Conservation (phyloP, 176 grass and related monocot genomes). For the Aegilops longissima region DNA sequence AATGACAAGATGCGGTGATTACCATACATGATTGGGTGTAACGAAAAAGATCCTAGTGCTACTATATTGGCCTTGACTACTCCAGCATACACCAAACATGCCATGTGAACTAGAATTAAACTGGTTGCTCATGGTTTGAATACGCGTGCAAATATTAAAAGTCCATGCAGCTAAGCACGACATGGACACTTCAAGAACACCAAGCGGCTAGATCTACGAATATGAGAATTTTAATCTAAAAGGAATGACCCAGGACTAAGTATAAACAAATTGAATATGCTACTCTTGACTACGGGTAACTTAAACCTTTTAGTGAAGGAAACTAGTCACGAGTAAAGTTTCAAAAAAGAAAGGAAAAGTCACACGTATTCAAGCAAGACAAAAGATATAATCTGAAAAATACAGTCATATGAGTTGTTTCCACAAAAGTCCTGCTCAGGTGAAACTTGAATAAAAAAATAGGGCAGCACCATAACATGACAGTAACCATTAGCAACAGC, state of each 20-base stretch:
- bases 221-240: not conserved
- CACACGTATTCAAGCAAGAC: not conserved
- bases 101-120: conserved; percentile 43
- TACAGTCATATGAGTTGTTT: not conserved
- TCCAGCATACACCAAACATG: conserved; percentile 20
- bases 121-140: conserved; percentile 3
- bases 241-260: not conserved
- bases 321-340: not conserved
- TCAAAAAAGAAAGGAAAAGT: not conserved
- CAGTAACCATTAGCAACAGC: not conserved
- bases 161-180: conserved; percentile 35
- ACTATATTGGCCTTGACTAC: conserved; percentile 11
- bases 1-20: not conserved
- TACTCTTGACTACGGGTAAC: not conserved
- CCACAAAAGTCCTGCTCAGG: conserved; percentile 22
- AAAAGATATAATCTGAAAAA: not conserved
- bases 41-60: conserved; percentile 14
- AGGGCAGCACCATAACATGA: not conserved
- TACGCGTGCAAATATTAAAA: conserved; percentile 12
- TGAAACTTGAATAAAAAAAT: not conserved
- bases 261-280: not conserved
- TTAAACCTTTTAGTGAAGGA: not conserved
- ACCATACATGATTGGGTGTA: not conserved
- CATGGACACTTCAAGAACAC: not conserved
- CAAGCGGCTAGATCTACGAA: conserved; percentile 17